Conservation (phyloP, 495 filamentous ascomycete species). For the Durotheca rogersii region DNA sequence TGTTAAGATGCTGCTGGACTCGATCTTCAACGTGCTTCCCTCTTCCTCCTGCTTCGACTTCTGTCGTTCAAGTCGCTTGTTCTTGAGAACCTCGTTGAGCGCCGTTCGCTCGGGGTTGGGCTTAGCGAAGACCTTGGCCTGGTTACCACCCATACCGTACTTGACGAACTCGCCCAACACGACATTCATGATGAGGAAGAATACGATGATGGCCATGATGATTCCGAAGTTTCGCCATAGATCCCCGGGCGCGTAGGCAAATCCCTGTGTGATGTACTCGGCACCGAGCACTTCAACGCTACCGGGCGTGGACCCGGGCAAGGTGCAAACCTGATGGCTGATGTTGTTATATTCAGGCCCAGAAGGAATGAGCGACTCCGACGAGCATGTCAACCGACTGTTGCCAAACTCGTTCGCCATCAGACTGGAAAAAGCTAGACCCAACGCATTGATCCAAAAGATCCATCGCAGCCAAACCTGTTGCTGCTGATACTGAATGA, state of each 20-base stretch:
- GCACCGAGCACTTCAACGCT: slow-evolving; percentile 57
- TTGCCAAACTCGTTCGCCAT: slow-evolving; percentile 82
- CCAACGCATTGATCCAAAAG: slow-evolving; percentile 77
- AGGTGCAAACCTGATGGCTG: slow-evolving; percentile 71
- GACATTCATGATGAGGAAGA: slow-evolving; percentile 67
- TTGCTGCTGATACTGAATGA: slow-evolving; percentile 69
- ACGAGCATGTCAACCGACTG: slow-evolving; percentile 62
- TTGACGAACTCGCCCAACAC: slow-evolving; percentile 74
- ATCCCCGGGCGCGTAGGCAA: slow-evolving; percentile 59
- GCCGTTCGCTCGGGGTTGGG: slow-evolving; percentile 68
- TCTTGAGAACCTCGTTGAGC: slow-evolving; percentile 64
- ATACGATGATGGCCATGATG: slow-evolving; percentile 64
- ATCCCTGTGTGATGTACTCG: slow-evolving; percentile 62
- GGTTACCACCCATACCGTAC: slow-evolving; percentile 75
- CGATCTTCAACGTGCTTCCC: slow-evolving; percentile 60
- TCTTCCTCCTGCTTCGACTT: slow-evolving; percentile 50
- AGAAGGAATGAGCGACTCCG: slow-evolving; percentile 63
- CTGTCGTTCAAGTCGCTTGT: slow-evolving; percentile 57
- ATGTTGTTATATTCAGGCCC: slow-evolving; percentile 66
- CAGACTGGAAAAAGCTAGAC: slow-evolving; percentile 68
- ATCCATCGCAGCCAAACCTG: slow-evolving; percentile 80
- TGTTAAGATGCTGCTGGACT: slow-evolving; percentile 69
- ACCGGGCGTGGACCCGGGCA: slow-evolving; percentile 66
- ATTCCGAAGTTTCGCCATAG: slow-evolving; percentile 80
- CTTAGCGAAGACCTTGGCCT: slow-evolving; percentile 70